These are phyloP conservation scores for Apophysomyces trapeziformis DNA, from an alignment of 371 early-diverging fungal genomes.

Conservation along the genomic window DNA sequence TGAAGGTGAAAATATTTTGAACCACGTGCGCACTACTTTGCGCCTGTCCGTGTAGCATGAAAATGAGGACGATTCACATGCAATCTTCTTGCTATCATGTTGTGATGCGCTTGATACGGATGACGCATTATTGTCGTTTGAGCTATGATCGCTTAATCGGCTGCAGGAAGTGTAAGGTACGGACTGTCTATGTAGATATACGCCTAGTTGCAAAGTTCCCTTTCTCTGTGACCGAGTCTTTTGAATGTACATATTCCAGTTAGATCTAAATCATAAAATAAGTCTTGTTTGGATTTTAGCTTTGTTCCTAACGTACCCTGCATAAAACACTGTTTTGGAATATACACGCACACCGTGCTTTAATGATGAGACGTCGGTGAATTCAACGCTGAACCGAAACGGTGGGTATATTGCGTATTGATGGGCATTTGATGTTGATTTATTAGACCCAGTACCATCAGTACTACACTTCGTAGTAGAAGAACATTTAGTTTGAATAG, in stretches of 20 bases:
- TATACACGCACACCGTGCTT: slow-evolving; percentile 46
- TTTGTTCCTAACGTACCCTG: slow-evolving; percentile 42
- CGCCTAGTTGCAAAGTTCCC: slow-evolving; percentile 48
- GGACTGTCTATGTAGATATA: slow-evolving; percentile 60
- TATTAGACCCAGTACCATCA: slow-evolving; percentile 5
- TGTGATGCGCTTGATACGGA: not conserved
- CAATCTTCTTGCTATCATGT: slow-evolving; percentile 5
- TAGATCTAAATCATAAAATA: slow-evolving; percentile 44
- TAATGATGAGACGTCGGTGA: slow-evolving; percentile 38
- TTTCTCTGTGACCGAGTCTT: slow-evolving; percentile 48
- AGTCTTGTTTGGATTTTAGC: not conserved
- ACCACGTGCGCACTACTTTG: slow-evolving; percentile 56
- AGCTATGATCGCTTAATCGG: slow-evolving; percentile 13
- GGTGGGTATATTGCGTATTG: slow-evolving; percentile 55
- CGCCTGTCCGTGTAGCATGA: slow-evolving; percentile 54
- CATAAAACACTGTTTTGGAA: slow-evolving; percentile 60
- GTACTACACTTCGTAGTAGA: not conserved
- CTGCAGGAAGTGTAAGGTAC: slow-evolving; percentile 33
- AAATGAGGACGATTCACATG: slow-evolving; percentile 28
- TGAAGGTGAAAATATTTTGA: slow-evolving; percentile 59
- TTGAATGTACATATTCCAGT: slow-evolving; percentile 66
- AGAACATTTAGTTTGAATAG: slow-evolving; percentile 11
- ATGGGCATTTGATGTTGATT: slow-evolving; percentile 4
- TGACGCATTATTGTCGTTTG: slow-evolving; percentile 6
- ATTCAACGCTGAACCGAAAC: slow-evolving; percentile 63